A percentile compares a stretch with the other conserved stretches of the same genome.
phyloP scores from a whole-genome alignment of 2,329 filamentous ascomycete genomes.

The Biscogniauxia mediterranea region DNA sequence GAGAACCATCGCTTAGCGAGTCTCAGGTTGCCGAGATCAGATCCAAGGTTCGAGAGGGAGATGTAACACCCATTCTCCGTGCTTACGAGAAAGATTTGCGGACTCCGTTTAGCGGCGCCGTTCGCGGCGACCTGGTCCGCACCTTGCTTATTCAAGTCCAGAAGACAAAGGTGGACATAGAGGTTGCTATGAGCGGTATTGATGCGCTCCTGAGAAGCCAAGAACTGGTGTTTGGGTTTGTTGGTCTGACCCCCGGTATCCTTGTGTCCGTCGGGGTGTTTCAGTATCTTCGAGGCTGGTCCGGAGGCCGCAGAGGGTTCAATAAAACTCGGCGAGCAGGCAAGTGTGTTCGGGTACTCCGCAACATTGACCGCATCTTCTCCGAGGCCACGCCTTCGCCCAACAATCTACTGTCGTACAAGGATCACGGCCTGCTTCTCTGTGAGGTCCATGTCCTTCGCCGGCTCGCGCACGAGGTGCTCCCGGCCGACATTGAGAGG shows the following conservation, averaged over 20 bases:
- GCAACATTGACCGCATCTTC: slow-evolving; percentile 83
- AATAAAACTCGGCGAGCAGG: slow-evolving; percentile 64
- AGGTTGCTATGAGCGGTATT: slow-evolving; percentile 93
- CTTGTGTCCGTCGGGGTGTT: slow-evolving; percentile 75
- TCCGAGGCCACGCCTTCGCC: slow-evolving; percentile 66
- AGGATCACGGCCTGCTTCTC: slow-evolving; percentile 85
- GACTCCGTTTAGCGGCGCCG: slow-evolving; percentile 75
- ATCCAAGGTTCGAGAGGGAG: slow-evolving; percentile 81
- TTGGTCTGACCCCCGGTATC: slow-evolving; percentile 90
- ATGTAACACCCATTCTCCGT: slow-evolving; percentile 84
- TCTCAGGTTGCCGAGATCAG: slow-evolving; percentile 72
- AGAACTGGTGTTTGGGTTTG: slow-evolving; percentile 95
- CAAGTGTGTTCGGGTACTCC: slow-evolving; percentile 72
- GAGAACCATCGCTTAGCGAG: slow-evolving; percentile 56
- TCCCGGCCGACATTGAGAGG: slow-evolving; percentile 72
- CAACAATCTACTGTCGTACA: slow-evolving; percentile 78
- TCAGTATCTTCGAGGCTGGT: slow-evolving; percentile 67
- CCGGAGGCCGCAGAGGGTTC: slow-evolving; percentile 70
- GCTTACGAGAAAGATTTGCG: slow-evolving; percentile 90
- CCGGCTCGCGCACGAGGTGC: slow-evolving; percentile 61
- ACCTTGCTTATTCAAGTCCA: slow-evolving; percentile 94
- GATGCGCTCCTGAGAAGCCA: slow-evolving; percentile 93
- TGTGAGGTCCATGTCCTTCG: slow-evolving; percentile 87
- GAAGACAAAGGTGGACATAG: slow-evolving; percentile 98
- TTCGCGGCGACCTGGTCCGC: slow-evolving; percentile 83